Base-by-base conservation (phyloP, 768 basidiomycete species). In the Podaxis rugospora region DNA sequence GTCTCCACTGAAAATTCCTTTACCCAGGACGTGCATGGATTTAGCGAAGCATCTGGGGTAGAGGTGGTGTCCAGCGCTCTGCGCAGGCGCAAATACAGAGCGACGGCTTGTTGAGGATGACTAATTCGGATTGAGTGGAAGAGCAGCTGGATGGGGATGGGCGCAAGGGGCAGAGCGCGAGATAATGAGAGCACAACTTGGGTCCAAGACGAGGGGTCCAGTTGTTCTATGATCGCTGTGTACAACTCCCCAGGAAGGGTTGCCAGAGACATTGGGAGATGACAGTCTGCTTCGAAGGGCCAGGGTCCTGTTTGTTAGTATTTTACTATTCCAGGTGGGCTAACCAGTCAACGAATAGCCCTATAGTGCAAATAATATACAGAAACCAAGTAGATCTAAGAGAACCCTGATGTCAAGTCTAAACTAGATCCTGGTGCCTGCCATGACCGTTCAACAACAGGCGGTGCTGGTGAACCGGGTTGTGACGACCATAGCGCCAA, bases 181-280 rank as follows among this genome's bases (percentile, higher is more conserved):
- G 77, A 78, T 51, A 95, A 77, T 1, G 89, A 74, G 25, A 89
- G 70, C 9, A 85, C 73, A 0, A 86, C 81, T 7, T 74, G 72
- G 60, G 87, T 86, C 13, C 80, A 74, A 37, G 78, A 72, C 7
- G 74, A 61, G 0, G 75, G 66, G 1, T 83, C 77, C 16, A 92
- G 63, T 16, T 81, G 77, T 18, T 71, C 67, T 46, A 93, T 72
- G 65, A 92, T 85, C 14, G 75, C 71, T 16, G 79, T 75, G 69
- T 88, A 87, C 6, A 93, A 76, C 71, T 93, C 91, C 3, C 83
- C 69, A 7, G 92, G 90, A 21, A 93, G 72, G 3, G 49, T 54
- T 13, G 68, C 70, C 16, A 76, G 63, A 35, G 69, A 68, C 70
- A 71, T 71, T 44, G 14, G 59, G 63, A 53, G 61, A 60, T 49